Evolutionary conservation across 495 filamentous ascomycete genomes (phyloP).

Genomic region (Hypoxylon fuscum): DNA sequence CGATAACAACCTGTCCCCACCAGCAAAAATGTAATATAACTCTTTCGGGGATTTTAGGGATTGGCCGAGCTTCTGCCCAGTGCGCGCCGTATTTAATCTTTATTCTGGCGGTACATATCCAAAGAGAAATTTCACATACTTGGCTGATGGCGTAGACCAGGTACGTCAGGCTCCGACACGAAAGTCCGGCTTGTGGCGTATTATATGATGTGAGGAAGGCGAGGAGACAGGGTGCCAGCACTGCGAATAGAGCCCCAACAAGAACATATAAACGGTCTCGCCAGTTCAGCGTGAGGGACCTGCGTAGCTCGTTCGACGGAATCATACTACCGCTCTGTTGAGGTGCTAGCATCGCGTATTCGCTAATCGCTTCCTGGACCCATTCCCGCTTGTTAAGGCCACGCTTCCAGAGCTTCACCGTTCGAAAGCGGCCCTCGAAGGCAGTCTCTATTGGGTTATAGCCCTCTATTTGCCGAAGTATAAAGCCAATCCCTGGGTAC

Average conservation of each 20-base stretch:
- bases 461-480: constrained; percentile 26
- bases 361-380: constrained; percentile 42
- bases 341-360: constrained; percentile 22
- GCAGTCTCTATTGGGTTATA: constrained; percentile 40
- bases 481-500: constrained; percentile 12
- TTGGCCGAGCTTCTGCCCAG: constrained; percentile 34
- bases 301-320: constrained; percentile 16
- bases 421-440: constrained; percentile 40
- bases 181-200: constrained; percentile 53
- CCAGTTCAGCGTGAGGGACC: constrained; percentile 29
- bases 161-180: constrained; percentile 54
- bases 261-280: constrained; percentile 40
- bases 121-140: constrained; percentile 47
- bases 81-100: constrained; percentile 31
- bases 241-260: constrained; percentile 43
- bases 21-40: too few relatives aligned
- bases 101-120: constrained; percentile 33
- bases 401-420: constrained; percentile 45
- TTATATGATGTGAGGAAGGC: constrained; percentile 53
- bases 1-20: constrained; percentile 42
- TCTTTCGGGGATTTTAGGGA: constrained; percentile 35
- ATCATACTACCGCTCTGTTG: constrained; percentile 4
- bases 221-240: constrained; percentile 46
- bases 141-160: constrained; percentile 53
- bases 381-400: constrained; percentile 44